Conservation (phyloP, 495 filamentous ascomycete species). For the Amniculicola lignicola region DNA sequence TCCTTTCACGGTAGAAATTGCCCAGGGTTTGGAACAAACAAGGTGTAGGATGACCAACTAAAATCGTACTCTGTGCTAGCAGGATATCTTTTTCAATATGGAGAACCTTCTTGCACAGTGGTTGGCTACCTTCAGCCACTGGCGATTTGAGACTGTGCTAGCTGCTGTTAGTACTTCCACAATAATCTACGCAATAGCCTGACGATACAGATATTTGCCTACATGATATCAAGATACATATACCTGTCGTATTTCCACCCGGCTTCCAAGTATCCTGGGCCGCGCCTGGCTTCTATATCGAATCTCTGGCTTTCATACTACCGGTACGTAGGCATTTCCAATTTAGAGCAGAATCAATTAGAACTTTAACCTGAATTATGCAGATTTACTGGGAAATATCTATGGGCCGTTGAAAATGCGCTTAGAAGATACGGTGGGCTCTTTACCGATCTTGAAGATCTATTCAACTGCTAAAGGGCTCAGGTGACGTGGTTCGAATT, state of each 20-base stretch:
- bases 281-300: not conserved
- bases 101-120: conserved; percentile 1
- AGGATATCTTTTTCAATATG: not conserved
- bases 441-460: not conserved
- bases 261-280: conserved; percentile 2
- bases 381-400: conserved; percentile 3
- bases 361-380: not conserved
- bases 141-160: not conserved
- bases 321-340: not conserved
- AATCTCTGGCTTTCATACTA: conserved; percentile 5
- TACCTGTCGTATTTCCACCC: not conserved
- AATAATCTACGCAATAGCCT: not conserved
- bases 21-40: not conserved
- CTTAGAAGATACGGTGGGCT: not conserved
- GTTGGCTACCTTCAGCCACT: not conserved
- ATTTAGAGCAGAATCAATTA: not conserved
- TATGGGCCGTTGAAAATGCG: not conserved
- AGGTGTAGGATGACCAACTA: not conserved
- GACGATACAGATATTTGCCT: not conserved
- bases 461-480: not conserved
- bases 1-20: not conserved
- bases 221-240: conserved; percentile 2
- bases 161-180: conserved; percentile 3
- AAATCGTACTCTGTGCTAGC: not conserved
- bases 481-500: conserved; percentile 1